phyloP scores from a whole-genome alignment of 2,329 filamentous ascomycete genomes.

The Pseudocercospora macadamiae region DNA sequence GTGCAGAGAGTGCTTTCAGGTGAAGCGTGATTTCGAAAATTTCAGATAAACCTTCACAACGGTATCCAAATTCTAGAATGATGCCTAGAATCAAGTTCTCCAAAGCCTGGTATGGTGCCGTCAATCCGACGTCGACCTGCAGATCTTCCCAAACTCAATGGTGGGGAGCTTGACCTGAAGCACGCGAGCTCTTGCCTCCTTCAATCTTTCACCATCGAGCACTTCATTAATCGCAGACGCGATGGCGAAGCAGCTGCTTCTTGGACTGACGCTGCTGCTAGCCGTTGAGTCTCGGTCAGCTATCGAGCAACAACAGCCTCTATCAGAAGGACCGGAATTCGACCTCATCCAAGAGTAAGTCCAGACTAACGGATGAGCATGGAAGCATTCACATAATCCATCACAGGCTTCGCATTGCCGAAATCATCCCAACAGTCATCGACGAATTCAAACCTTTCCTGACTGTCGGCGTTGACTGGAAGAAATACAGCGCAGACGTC shows the following conservation, averaged over 20 bases:
- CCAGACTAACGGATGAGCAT: no score
- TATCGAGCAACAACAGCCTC: slow-evolving; percentile 9
- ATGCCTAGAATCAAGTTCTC: no score
- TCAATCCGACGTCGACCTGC: slow-evolving; percentile 30
- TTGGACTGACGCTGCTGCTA: background rate
- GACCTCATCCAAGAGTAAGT: slow-evolving; percentile 29
- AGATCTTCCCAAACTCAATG: slow-evolving; percentile 7
- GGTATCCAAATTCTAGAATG: no score
- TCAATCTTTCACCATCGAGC: background rate
- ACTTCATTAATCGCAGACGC: slow-evolving; percentile 1
- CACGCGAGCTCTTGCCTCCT: slow-evolving; percentile 25
- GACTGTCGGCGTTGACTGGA: slow-evolving; percentile 53
- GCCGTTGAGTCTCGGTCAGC: background rate
- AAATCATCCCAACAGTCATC: slow-evolving; percentile 52
- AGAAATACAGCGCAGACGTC: slow-evolving; percentile 44
- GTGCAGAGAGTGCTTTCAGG: slow-evolving; percentile 17
- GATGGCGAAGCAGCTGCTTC: background rate
- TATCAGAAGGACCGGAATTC: slow-evolving; percentile 9
- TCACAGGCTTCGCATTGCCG: slow-evolving; percentile 33
- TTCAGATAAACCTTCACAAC: no score
- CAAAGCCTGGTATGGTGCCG: slow-evolving; percentile 7
- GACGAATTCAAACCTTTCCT: slow-evolving; percentile 62
- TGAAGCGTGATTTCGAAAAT: no score
- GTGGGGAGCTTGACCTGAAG: slow-evolving; percentile 10
- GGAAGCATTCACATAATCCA: slow-evolving; percentile 1